A percentile compares a stretch with the other conserved stretches of the same genome.
Conservation (phyloP, 208 protist genomes). For the Leishmania tarentolae region DNA sequence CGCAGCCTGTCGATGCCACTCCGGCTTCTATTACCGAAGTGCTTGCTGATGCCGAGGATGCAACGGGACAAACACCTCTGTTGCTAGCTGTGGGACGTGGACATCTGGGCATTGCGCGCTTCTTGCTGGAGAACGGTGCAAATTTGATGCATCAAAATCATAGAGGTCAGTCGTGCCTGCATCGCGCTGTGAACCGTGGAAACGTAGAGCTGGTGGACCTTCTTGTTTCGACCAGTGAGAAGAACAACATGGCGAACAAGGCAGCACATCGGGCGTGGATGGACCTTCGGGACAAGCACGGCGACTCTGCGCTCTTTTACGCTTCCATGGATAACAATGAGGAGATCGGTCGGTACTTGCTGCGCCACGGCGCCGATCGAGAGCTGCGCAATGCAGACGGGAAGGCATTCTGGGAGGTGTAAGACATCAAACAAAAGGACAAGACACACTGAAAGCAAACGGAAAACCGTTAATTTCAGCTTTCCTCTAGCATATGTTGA, state of each 20-base stretch:
- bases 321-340: constrained; percentile 92
- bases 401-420: constrained; percentile 91
- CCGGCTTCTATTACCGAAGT: constrained; percentile 6
- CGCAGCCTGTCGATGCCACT: background rate
- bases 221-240: constrained; percentile 67
- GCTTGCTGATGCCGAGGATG: constrained; percentile 58
- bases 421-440: constrained; percentile 4
- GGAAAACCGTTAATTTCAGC: background rate
- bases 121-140: constrained; percentile 72
- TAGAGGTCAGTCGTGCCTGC: constrained; percentile 78
- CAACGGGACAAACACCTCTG: constrained; percentile 74
- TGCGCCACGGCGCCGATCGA: constrained; percentile 80
- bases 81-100: constrained; percentile 68
- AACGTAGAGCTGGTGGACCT: constrained; percentile 76
- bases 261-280: constrained; percentile 69
- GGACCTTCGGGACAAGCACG: constrained; percentile 79
- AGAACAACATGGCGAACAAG: constrained; percentile 31
- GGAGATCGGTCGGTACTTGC: constrained; percentile 80
- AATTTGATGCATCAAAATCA: constrained; percentile 67
- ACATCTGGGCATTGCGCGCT: constrained; percentile 48
- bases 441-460: background rate
- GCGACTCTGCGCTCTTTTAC: constrained; percentile 91
- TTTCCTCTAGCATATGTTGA: background rate
- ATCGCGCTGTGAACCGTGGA: constrained; percentile 77
- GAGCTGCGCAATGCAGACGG: constrained; percentile 88